These are phyloP conservation scores for Polychaeton citri DNA, from an alignment of 2,329 filamentous ascomycete species.

Conservation along the genomic window DNA sequence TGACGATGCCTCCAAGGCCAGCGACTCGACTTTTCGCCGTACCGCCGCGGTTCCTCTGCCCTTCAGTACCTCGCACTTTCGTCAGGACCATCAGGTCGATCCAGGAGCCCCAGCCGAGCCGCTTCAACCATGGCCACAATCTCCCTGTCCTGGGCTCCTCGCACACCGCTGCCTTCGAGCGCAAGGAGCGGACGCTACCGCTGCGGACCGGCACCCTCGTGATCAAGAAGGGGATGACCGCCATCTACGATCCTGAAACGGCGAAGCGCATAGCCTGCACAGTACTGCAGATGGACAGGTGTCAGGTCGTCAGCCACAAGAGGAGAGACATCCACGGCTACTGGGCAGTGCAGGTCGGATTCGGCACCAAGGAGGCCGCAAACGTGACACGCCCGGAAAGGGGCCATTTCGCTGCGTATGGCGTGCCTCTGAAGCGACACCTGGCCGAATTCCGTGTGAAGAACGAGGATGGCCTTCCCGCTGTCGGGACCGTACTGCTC, in stretches of 20 bases:
- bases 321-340: conserved; percentile 72
- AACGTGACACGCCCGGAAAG: conserved; percentile 74
- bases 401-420: conserved; percentile 75
- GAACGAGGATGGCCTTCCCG: conserved; percentile 56
- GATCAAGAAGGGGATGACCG: conserved; percentile 92
- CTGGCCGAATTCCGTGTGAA: conserved; percentile 80
- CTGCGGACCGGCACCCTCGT: conserved; percentile 70
- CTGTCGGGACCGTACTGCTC: conserved; percentile 60
- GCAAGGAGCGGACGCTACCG: conserved; percentile 45
- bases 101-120: conserved; percentile 35
- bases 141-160: conserved; percentile 42
- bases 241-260: conserved; percentile 63
- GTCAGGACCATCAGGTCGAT: conserved; percentile 43
- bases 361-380: conserved; percentile 56
- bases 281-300: conserved; percentile 82
- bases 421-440: conserved; percentile 70
- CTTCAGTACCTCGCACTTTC: conserved; percentile 16
- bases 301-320: conserved; percentile 81
- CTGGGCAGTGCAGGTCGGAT: conserved; percentile 82
- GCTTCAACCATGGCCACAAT: conserved; percentile 39
- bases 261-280: conserved; percentile 74
- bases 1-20: conserved; percentile 16
- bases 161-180: conserved; percentile 44
- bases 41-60: conserved; percentile 21
- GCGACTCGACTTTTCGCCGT: conserved; percentile 11